phyloP scores from a whole-genome alignment of 805 yeast species.

The Pichia sporocuriosa region DNA sequence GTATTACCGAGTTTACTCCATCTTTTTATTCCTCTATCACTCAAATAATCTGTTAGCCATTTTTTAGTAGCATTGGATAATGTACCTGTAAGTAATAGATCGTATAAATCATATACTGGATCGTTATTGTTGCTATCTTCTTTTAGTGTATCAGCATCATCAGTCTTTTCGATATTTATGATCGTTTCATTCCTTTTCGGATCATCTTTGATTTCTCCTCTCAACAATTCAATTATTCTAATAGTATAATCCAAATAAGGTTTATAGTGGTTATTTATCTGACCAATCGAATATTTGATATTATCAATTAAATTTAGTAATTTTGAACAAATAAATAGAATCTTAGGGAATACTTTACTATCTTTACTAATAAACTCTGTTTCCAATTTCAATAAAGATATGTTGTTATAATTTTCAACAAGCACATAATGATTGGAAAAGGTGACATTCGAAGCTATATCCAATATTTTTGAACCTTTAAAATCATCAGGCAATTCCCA shows the following conservation, averaged over 20 bases:
- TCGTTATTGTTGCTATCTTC: slow-evolving; percentile 15
- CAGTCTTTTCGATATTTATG: background rate
- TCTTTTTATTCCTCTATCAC: slow-evolving; percentile 56
- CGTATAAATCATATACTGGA: slow-evolving; percentile 37
- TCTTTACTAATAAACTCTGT: slow-evolving; percentile 26
- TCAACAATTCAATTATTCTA: slow-evolving; percentile 31
- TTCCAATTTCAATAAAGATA: slow-evolving; percentile 20
- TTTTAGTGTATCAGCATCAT: background rate
- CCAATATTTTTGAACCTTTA: background rate
- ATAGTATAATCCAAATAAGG: slow-evolving; percentile 33
- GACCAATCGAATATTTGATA: slow-evolving; percentile 28
- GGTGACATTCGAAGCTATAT: background rate
- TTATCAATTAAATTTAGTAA: slow-evolving; percentile 30
- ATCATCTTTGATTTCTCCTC: slow-evolving; percentile 29
- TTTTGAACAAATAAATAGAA: slow-evolving; percentile 31
- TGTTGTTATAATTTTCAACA: slow-evolving; percentile 13
- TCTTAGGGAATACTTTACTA: slow-evolving; percentile 26
- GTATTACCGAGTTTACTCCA: slow-evolving; percentile 46
- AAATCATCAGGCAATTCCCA: slow-evolving; percentile 5
- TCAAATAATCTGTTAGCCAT: slow-evolving; percentile 60
- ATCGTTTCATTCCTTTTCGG: slow-evolving; percentile 11
- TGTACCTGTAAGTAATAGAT: slow-evolving; percentile 47
- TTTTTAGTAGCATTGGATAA: slow-evolving; percentile 43
- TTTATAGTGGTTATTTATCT: slow-evolving; percentile 27
- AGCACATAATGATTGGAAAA: slow-evolving; percentile 24